A percentile compares a stretch with the other conserved stretches of the same genome.
Conservation (phyloP, 169 alveolate genomes). For the Plasmodium blacklocki region DNA sequence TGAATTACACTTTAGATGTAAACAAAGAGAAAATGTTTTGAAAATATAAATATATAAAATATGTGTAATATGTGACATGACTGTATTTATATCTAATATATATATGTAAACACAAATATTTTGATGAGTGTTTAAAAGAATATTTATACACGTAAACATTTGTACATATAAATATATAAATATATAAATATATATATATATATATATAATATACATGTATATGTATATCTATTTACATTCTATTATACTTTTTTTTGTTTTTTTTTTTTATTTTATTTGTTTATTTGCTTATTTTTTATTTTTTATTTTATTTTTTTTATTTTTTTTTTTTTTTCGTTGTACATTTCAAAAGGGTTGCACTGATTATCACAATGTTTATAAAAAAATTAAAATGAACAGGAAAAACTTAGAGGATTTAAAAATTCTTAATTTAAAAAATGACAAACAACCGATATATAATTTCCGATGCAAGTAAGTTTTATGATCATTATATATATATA, state of each 20-base stretch:
- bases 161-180: too few species aligned
- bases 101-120: too few species aligned
- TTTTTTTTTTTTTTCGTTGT: not conserved
- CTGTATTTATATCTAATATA: too few species aligned
- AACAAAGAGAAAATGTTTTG: not conserved
- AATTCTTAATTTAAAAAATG: slow-evolving; percentile 28
- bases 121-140: too few species aligned
- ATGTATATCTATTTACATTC: not conserved
- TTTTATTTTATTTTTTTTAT: not conserved
- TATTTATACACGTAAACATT: too few species aligned
- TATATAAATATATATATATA: too few species aligned
- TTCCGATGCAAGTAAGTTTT: slow-evolving; percentile 59
- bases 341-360: slow-evolving; percentile 35
- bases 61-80: too few species aligned
- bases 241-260: not conserved
- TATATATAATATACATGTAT: too few species aligned
- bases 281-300: not conserved
- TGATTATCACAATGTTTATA: slow-evolving; percentile 28
- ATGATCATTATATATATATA: slow-evolving; percentile 10
- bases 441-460: slow-evolving; percentile 14
- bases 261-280: not conserved
- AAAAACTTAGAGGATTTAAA: slow-evolving; percentile 17
- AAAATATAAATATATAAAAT: not conserved
- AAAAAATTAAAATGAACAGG: slow-evolving; percentile 14
- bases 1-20: slow-evolving; percentile 64